These are phyloP conservation scores for Perilla frutescens DNA, from an alignment of 257 asterid species.

Conservation along the genomic window DNA sequence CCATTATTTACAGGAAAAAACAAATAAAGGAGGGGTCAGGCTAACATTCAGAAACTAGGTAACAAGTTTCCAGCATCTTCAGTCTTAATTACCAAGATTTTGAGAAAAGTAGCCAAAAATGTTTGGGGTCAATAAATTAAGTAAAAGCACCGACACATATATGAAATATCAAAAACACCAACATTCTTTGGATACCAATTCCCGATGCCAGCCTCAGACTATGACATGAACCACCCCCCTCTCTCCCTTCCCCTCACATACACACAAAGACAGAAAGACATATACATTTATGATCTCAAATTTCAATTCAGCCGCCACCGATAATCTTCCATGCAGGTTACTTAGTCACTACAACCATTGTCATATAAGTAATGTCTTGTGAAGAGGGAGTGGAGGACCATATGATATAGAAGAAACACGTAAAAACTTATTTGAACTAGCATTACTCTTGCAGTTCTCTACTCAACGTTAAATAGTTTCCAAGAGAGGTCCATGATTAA, in stretches of 20 bases:
- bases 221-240: not conserved
- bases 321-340: not conserved
- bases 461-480: constrained; percentile 17
- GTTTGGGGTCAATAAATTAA: not conserved
- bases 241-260: not conserved
- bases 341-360: constrained; percentile 13
- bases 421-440: constrained; percentile 27
- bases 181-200: constrained; percentile 1
- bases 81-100: constrained; percentile 1
- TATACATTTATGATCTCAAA: not conserved
- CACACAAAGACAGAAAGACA: not conserved
- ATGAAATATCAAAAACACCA: constrained; percentile 9
- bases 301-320: constrained; percentile 3
- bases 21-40: not conserved
- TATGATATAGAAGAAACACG: constrained; percentile 6
- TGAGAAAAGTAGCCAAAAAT: constrained; percentile 2
- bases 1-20: not conserved
- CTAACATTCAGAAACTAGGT: constrained; percentile 11
- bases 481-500: constrained; percentile 8
- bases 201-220: not conserved
- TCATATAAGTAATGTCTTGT: constrained; percentile 21
- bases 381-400: not conserved
- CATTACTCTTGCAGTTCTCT: constrained; percentile 2
- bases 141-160: not conserved
- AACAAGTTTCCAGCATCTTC: not conserved